Evolutionary conservation across 2,329 filamentous ascomycete genomes (phyloP), one percentile per base, ranked within the genome.

Genomic region (Trichoderma cornu-damae): DNA sequence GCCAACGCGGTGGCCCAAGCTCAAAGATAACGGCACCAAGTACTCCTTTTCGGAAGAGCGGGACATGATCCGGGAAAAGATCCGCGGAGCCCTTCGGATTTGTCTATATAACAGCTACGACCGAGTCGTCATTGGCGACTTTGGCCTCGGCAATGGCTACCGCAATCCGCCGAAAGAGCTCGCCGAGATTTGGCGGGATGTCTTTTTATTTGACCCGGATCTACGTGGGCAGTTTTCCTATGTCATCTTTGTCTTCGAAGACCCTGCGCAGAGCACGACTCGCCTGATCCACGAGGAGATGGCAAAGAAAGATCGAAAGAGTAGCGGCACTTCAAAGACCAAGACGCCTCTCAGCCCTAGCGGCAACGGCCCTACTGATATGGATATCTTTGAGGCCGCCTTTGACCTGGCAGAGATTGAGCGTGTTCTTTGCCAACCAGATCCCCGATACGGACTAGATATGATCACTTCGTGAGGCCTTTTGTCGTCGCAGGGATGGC

Each of bases 1-100:
- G 20, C 87, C 88, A 8, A 83, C 86, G 6, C 81, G 86, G 22
- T 83, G 87, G 72, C 88, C 88, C 16, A 90, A 90, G 70, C 79
- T 91, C 37, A 85, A 85, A 64, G 81, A 84, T 59, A 77, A 78
- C 48, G 85, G 84, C n/a, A 77, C 77, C 60, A 82, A 82, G 61
- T 91, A 90, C 71, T 87, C 86, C 0, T 91, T 92, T 69, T 76
- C 78, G 3, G 78, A 85, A 64, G 88, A 91, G 71, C 81, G 81
- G 60, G 83, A 88, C 62, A 78, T 90, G 68, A 87, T 89, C 72
- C 80, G 79, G 65, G 84, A 87, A 65, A 90, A 90, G 72, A 85
- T 91, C 69, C 82, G 84, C 20, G 82, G 83, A 1, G 84, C 87
- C 2, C 79, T 91, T 16, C 80, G 84, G 46, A 89, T 90, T 61